Base-by-base conservation (phyloP, 805 yeast genomes). In the Priceomyces haplophilus region DNA sequence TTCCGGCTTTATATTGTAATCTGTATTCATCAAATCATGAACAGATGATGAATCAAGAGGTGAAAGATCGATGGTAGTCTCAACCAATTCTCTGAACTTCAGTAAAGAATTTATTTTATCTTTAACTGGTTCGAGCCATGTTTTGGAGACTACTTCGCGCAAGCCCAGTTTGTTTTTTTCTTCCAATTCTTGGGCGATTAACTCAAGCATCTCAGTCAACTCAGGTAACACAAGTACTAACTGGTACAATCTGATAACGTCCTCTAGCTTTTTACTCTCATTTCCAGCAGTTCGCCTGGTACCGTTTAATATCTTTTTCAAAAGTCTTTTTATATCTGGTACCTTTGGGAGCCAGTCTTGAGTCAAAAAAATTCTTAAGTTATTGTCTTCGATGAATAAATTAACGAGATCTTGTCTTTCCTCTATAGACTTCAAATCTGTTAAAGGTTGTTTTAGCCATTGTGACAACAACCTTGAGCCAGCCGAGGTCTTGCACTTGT, bases 381-480 rank as follows among this genome's bases (percentile, higher is more conserved):
- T 79, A 4, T 88, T 64, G 52, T 89, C 86, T 24, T 83, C 77
- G n/a, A 86, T 71, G 49, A 93, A 65, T 45, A 77, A 74, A 20
- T 80, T 84, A n/a, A 91, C 96, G 38, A 93, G 66, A 6, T 68
- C 61, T 50, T 87, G 97, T 39, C 99, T 75, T 34, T 80, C 72
- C 31, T 66, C 61, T 31, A 93, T 89, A 39, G 73, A 79, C 0
- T 52, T 56, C 8, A 75, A 56, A 50, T 80, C 80, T 41, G 95
- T 82, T 38, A 93, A 72, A 0, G 99, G 99, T 63, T 93, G 99
- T 57, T 91, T 93, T 47, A 93, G 73, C 99, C 99, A 93, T 56
- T 88, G 96, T 12, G 93, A 82, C 19, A 93, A 73, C 39, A 90
- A 65, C 49, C 98, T 75, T 1, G 91, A 71, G 6, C 99, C 99